phyloP scores from a whole-genome alignment of 257 asterid species.

The Rhazya stricta region DNA sequence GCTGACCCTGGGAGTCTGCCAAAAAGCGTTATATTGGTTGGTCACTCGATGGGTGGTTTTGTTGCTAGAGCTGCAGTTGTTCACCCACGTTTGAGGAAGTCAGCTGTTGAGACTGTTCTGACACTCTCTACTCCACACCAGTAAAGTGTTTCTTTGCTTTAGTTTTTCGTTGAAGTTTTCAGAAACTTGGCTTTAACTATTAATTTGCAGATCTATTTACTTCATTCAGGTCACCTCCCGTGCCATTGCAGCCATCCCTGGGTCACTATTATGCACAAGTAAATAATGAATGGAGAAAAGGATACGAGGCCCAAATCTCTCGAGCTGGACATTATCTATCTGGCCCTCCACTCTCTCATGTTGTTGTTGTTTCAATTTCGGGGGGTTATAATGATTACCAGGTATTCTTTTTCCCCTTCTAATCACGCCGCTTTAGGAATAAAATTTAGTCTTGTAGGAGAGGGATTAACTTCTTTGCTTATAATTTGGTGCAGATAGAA shows the following conservation, averaged over 20 bases:
- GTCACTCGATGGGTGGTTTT: slow-evolving; percentile 99
- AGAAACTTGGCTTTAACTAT: slow-evolving; percentile 18
- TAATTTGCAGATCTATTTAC: slow-evolving; percentile 14
- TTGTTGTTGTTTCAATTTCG: slow-evolving; percentile 74
- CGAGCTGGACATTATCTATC: slow-evolving; percentile 51
- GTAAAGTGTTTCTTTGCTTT: slow-evolving; percentile 37
- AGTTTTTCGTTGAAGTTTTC: slow-evolving; percentile 16
- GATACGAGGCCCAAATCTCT: slow-evolving; percentile 64
- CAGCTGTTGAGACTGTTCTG: slow-evolving; percentile 79
- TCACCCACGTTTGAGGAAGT: slow-evolving; percentile 84
- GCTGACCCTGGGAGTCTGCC: slow-evolving; percentile 54
- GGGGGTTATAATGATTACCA: slow-evolving; percentile 97
- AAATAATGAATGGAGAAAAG: slow-evolving; percentile 85
- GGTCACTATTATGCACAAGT: slow-evolving; percentile 71
- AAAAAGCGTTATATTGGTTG: slow-evolving; percentile 87
- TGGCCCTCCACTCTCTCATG: slow-evolving; percentile 62
- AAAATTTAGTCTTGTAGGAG: background rate
- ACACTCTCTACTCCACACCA: slow-evolving; percentile 98
- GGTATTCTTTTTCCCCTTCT: slow-evolving; percentile 40
- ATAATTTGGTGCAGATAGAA: background rate
- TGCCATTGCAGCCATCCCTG: slow-evolving; percentile 90
- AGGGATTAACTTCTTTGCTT: background rate
- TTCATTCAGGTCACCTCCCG: slow-evolving; percentile 78
- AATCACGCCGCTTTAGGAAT: background rate
- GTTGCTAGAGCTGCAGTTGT: slow-evolving; percentile 94